These are phyloP conservation scores for Trichoderma breve DNA, from an alignment of 2,329 filamentous ascomycete genomes.

Conservation along the genomic window DNA sequence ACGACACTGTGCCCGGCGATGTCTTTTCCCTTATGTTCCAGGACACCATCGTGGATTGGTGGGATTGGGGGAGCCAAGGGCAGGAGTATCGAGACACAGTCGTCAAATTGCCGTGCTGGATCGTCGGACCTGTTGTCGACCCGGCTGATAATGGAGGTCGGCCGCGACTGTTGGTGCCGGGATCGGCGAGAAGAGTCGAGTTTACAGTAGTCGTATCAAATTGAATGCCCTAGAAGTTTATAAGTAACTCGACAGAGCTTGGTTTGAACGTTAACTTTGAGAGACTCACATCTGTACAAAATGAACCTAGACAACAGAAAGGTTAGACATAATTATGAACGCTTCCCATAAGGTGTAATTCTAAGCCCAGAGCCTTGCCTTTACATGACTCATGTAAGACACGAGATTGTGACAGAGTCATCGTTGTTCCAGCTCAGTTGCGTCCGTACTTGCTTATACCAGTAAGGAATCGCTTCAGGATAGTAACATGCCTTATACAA, in stretches of 20 bases:
- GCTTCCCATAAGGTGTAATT: not conserved
- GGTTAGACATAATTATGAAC: not conserved
- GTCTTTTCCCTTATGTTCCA: not conserved
- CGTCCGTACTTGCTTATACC: too few species aligned
- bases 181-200: not conserved
- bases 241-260: not conserved
- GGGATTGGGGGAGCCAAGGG: not conserved
- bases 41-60: not conserved
- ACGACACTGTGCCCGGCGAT: not conserved
- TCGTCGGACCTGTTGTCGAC: not conserved
- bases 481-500: too few species aligned
- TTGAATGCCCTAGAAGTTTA: not conserved
- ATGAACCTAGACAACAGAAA: not conserved
- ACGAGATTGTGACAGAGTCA: too few species aligned
- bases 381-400: too few species aligned
- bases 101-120: not conserved
- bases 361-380: not conserved
- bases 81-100: not conserved
- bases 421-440: too few species aligned
- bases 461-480: too few species aligned
- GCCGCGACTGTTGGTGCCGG: not conserved
- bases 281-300: not conserved
- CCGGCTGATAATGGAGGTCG: not conserved
- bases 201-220: not conserved
- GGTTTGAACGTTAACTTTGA: not conserved